Base-by-base conservation (phyloP, 768 basidiomycete genomes). In the Leccinum broughii region DNA sequence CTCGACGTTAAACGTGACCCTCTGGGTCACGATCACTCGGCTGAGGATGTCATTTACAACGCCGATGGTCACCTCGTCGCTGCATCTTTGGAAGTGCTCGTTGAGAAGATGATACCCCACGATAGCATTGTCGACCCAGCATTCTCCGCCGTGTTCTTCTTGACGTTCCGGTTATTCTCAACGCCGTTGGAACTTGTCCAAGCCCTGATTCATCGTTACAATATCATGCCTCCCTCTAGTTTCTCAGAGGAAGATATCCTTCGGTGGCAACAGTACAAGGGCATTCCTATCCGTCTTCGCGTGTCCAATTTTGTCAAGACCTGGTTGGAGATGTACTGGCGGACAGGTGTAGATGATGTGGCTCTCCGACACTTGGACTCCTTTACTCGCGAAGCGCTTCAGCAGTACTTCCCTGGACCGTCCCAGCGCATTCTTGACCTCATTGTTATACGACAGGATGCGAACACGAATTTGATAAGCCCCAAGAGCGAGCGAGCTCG, bases 71-170 rank as follows among this genome's bases (percentile, higher is more conserved):
- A 86, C 63, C 85, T 98, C 20, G 90, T 95, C 10, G 95, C 94
- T 24, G 97, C 94, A 2, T 94, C 93, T 4, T 79, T 99, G 62
- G 82, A 82, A 17, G 95, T 89, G 1, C 79, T 99, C 48, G 89
- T 98, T n/a, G 95, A 96, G 77, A 95, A 93, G 77, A 90, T 98
- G 88, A 96, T 96, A 20, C 94, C 95, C 5, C 93, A 97, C 70
- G 93, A 94, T 69, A 88, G 87, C 59, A 84, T 95, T 49, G 93
- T 94, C 57, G 95, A 98, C 68, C 80, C 90, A 17, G 85, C 87
- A 0, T 95, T 98, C 72, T 83, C 89, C 14, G 85, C 88, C 5
- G 89, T 95, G 32, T 98, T 99, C 79, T 95, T 95, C 81, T 80
- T 95, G 67, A 98, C 95, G 0, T 99, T 98, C 81, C 86, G 96